phyloP scores from a whole-genome alignment of 805 yeast species.

The Starmerella vaccinii region DNA sequence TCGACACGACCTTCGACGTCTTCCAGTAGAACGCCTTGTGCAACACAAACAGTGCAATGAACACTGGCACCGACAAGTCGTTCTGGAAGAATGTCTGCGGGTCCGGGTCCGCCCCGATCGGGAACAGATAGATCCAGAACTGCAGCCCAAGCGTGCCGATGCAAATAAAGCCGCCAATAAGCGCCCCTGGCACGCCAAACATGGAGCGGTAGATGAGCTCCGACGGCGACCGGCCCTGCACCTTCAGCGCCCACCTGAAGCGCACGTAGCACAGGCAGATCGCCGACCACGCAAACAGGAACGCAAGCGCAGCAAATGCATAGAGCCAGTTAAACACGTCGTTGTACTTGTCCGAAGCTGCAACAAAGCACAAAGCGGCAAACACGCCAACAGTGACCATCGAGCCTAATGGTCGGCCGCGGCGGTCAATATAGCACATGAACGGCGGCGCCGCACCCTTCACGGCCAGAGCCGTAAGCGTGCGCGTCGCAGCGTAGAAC shows the following conservation, averaged over 20 bases:
- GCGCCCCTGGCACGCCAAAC: constrained; percentile 59
- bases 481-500: constrained; percentile 58
- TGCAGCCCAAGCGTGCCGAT: constrained; percentile 57
- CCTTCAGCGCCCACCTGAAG: constrained; percentile 49
- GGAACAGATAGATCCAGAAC: constrained; percentile 74
- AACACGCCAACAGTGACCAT: constrained; percentile 39
- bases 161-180: constrained; percentile 49
- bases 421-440: constrained; percentile 59
- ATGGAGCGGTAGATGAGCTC: constrained; percentile 61
- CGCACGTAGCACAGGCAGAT: constrained; percentile 19
- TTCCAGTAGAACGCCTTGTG: constrained; percentile 27
- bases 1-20: constrained; percentile 36
- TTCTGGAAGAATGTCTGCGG: constrained; percentile 32
- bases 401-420: constrained; percentile 69
- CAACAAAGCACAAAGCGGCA: constrained; percentile 48
- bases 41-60: constrained; percentile 18
- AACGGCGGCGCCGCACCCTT: constrained; percentile 52
- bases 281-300: constrained; percentile 25
- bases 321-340: constrained; percentile 27
- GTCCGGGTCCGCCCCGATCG: constrained; percentile 36
- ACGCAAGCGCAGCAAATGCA: constrained; percentile 25
- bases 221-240: constrained; percentile 56
- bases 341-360: constrained; percentile 40
- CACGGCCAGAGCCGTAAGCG: constrained; percentile 53
- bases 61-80: constrained; percentile 37